phyloP scores from a whole-genome alignment of 805 yeast genomes.

The Kodamaea neixiangensis region DNA sequence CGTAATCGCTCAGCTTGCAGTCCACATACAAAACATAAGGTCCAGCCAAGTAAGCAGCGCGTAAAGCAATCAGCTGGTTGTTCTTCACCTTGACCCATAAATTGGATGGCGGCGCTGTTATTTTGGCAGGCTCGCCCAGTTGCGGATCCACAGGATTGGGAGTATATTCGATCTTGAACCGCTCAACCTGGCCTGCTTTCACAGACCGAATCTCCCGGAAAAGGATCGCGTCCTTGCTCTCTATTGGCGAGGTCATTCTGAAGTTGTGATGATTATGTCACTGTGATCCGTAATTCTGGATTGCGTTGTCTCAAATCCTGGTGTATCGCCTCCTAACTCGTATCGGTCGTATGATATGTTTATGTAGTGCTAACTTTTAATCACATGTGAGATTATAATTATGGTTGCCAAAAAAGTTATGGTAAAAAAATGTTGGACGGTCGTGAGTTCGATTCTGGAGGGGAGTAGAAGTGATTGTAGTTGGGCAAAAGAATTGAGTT shows the following conservation, averaged over 20 bases:
- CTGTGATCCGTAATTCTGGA: background rate
- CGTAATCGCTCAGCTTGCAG: constrained; percentile 66
- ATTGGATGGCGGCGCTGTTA: constrained; percentile 19
- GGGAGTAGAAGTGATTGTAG: too few relatives aligned
- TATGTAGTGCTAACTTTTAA: constrained; percentile 2
- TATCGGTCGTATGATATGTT: background rate
- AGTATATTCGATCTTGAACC: constrained; percentile 54
- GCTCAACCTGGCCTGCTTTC: constrained; percentile 60
- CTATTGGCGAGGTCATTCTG: background rate
- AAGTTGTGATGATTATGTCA: background rate
- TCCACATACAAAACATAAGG: constrained; percentile 88
- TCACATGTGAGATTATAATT: background rate
- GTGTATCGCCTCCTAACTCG: background rate
- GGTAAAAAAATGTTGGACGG: background rate
- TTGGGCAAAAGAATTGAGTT: too few relatives aligned
- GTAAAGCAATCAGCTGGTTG: constrained; percentile 64
- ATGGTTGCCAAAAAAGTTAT: background rate
- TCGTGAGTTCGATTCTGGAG: constrained; percentile 1
- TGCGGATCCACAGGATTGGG: constrained; percentile 28
- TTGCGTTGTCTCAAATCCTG: background rate
- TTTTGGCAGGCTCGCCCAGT: background rate
- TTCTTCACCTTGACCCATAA: constrained; percentile 66
- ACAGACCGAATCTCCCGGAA: constrained; percentile 46
- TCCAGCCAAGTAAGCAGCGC: constrained; percentile 87
- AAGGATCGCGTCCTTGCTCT: constrained; percentile 14